Evolutionary conservation across 169 alveolate species (phyloP).

Genomic region (Besnoitia besnoiti): DNA sequence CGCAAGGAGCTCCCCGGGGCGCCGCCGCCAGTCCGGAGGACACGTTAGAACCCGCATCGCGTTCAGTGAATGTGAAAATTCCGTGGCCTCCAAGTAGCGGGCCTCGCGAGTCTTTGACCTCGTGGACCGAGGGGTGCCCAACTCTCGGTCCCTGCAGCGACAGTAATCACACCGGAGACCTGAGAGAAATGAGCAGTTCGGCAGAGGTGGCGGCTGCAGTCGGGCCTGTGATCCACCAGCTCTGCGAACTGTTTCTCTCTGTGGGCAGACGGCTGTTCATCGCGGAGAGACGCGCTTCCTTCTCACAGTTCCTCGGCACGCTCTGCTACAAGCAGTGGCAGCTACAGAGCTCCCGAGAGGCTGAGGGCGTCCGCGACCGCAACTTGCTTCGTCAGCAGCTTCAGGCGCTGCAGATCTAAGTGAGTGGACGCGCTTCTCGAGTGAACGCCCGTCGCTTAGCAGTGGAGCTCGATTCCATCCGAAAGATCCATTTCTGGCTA

Average conservation of each 20-base stretch:
- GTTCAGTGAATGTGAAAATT: not conserved
- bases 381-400: not conserved
- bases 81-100: not conserved
- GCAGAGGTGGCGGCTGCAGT: not conserved
- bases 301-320: not conserved
- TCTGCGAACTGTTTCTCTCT: slow-evolving; percentile 28
- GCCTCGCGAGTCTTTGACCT: no score
- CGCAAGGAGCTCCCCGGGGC: no score
- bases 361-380: not conserved
- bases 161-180: not conserved
- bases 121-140: no score
- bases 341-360: slow-evolving; percentile 10
- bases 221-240: slow-evolving; percentile 21
- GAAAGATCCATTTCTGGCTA: not conserved
- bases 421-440: not conserved
- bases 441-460: not conserved
- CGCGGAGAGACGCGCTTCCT: not conserved
- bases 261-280: not conserved
- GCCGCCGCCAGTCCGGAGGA: no score
- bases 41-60: no score
- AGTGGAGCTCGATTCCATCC: not conserved
- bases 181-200: not conserved
- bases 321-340: slow-evolving; percentile 35
- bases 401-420: not conserved
- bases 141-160: no score